Evolutionary conservation across 2,329 filamentous ascomycete species (phyloP), one percentile per base, ranked within the genome.

Genomic region (Aspergillus tanneri): DNA sequence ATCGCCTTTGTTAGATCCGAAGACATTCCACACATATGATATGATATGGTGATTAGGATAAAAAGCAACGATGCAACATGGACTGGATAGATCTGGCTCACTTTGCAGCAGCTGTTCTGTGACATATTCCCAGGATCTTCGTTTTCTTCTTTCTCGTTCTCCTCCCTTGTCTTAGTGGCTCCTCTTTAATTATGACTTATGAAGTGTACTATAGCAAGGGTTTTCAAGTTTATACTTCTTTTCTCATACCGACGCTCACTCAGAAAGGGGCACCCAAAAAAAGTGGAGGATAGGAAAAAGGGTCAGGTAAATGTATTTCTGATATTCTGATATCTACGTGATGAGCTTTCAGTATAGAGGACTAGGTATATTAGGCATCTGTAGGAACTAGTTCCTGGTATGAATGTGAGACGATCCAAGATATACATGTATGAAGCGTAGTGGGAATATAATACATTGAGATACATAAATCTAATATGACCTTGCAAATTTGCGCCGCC

Each of bases 201-300:
- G 35, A 11, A 19, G 25, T 48, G 46, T 48, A 48, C 24, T 43
- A 43, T 48, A 48, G 38, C 23, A 16, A 14, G 16, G 23, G 24
- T 16, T 43, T 43, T 39, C 10, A 28, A 22, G 37, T 23, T 21
- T 48, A 48, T 48, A 48, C 47, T 43, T 25, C 19, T 32, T 40
- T n/a, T 22, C 43, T 21, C 16, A 41, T 30, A 24, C 25, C 19
- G 23, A 21, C 25, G 32, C 16, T 14, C 23, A 24, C 77, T 57
- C 74, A 73, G 58, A 73, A 68, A 47, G 71, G 67, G 25, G 59
- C 61, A 24, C 71, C 72, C 18, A 32, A 60, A 61, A 32, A 71
- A 72, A 18, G 19, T 47, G 36, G 41, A 21, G n/a, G 27, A 3
- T 30, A 55, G 54, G 48, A 51, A 57, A 55, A 49, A 43, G 46